These are phyloP conservation scores for Speleostelium caveatum DNA, from an alignment of 78 protist species.

Conservation along the genomic window DNA sequence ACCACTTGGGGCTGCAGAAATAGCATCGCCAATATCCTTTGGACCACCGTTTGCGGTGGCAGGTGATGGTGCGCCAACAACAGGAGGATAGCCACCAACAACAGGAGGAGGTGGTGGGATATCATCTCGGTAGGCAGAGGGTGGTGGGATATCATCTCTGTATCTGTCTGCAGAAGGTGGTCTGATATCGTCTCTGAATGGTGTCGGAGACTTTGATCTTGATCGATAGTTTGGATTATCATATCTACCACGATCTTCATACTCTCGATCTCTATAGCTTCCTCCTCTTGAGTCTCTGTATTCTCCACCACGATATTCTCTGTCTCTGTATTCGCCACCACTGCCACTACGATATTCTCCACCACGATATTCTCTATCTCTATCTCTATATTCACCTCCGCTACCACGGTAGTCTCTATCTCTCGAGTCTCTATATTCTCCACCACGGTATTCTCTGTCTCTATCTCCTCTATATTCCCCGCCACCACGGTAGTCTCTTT, in stretches of 20 bases:
- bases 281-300: slow-evolving; percentile 23
- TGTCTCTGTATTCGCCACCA: slow-evolving; percentile 26
- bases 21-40: not conserved
- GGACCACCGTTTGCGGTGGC: not conserved
- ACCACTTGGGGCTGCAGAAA: not conserved
- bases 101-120: slow-evolving; percentile 10
- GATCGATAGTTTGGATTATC: not conserved
- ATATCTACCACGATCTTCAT: not conserved
- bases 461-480: slow-evolving; percentile 22
- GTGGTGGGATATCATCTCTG: no score
- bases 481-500: slow-evolving; percentile 24
- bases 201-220: not conserved
- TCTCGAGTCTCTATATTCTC: slow-evolving; percentile 28
- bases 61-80: not conserved
- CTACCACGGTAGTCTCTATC: no score
- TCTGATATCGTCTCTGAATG: slow-evolving; percentile 12
- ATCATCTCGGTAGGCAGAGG: not conserved
- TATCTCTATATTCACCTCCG: slow-evolving; percentile 12
- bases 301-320: slow-evolving; percentile 6
- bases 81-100: not conserved
- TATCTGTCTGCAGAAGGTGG: no score
- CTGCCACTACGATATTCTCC: not conserved
- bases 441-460: slow-evolving; percentile 21
- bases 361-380: slow-evolving; percentile 19
- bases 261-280: not conserved